These are phyloP conservation scores for Beauveria medogensis DNA, from an alignment of 2,329 filamentous ascomycete species.

Conservation along the genomic window DNA sequence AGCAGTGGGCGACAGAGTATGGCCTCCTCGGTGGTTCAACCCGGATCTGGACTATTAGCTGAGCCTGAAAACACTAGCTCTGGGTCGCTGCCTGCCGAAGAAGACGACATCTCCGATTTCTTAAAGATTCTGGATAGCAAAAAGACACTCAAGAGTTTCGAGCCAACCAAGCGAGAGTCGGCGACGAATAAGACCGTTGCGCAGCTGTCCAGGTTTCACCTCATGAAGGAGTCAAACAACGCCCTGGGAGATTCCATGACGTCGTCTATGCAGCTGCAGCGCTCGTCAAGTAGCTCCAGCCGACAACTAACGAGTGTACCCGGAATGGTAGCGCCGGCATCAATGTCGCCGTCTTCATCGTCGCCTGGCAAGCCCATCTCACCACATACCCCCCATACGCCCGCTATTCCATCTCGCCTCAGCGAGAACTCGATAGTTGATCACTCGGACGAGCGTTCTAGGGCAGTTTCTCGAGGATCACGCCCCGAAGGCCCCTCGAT, in stretches of 20 bases:
- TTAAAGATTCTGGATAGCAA: slow-evolving; percentile 80
- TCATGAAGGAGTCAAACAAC: slow-evolving; percentile 83
- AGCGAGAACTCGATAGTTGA: slow-evolving; percentile 73
- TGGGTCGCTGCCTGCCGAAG: slow-evolving; percentile 64
- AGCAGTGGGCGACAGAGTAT: slow-evolving; percentile 76
- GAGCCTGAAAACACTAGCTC: slow-evolving; percentile 60
- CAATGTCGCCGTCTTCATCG: slow-evolving; percentile 77
- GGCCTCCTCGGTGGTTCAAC: slow-evolving; percentile 60
- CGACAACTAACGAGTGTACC: slow-evolving; percentile 51
- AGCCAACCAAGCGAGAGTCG: slow-evolving; percentile 58
- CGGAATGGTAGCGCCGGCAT: slow-evolving; percentile 63
- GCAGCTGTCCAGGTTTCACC: slow-evolving; percentile 76
- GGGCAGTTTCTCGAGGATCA: slow-evolving; percentile 23
- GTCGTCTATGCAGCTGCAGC: slow-evolving; percentile 76
- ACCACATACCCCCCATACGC: slow-evolving; percentile 84
- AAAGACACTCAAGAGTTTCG: slow-evolving; percentile 77
- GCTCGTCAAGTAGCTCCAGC: slow-evolving; percentile 68
- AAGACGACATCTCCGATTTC: slow-evolving; percentile 90
- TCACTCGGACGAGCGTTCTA: slow-evolving; percentile 21
- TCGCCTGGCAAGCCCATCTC: slow-evolving; percentile 87
- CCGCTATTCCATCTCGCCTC: slow-evolving; percentile 85
- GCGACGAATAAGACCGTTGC: slow-evolving; percentile 68
- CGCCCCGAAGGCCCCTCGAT: slow-evolving; percentile 19
- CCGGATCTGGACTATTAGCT: slow-evolving; percentile 71
- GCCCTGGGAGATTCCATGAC: slow-evolving; percentile 88